Percentiles rank a stretch among this genome's conserved stretches.
These are phyloP conservation scores for Linnemannia hyalina DNA, from an alignment of 192 early-diverging fungal species.

Conservation along the genomic window DNA sequence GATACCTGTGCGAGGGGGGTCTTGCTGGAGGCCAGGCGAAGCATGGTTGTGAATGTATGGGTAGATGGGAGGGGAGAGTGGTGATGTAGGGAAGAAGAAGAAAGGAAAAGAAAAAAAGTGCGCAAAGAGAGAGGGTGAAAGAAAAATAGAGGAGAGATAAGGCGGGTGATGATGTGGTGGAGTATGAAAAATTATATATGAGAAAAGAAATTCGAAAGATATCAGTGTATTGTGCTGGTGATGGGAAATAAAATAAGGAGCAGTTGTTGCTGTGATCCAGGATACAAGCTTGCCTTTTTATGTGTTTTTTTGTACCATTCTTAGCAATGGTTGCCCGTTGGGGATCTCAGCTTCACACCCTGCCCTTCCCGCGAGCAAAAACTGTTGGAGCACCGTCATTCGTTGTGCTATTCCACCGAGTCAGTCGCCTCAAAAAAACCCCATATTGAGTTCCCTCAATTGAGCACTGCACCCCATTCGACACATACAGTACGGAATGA, in stretches of 20 bases:
- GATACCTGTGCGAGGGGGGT: slow-evolving; percentile 45
- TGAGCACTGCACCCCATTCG: no score
- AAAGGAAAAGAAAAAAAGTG: neutral
- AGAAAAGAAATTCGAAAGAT: slow-evolving; percentile 2
- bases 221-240: neutral
- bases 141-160: slow-evolving; percentile 1
- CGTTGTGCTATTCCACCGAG: no score
- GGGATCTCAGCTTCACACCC: neutral
- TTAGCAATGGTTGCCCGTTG: no score
- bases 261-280: neutral
- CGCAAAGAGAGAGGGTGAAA: neutral
- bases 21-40: slow-evolving; percentile 49
- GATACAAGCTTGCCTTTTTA: no score
- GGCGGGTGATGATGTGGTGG: neutral
- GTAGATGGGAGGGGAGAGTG: slow-evolving; percentile 8
- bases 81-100: neutral
- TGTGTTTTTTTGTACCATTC: no score
- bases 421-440: no score
- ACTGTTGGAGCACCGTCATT: neutral
- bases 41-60: slow-evolving; percentile 30
- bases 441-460: no score
- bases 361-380: neutral
- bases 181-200: neutral
- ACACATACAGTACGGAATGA: no score
- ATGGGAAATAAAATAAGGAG: neutral